A percentile compares a stretch with the other conserved stretches of the same genome.
These are phyloP conservation scores for Fomitopsis schrenkii DNA, from an alignment of 1,284 basidiomycete species.

Conservation along the genomic window DNA sequence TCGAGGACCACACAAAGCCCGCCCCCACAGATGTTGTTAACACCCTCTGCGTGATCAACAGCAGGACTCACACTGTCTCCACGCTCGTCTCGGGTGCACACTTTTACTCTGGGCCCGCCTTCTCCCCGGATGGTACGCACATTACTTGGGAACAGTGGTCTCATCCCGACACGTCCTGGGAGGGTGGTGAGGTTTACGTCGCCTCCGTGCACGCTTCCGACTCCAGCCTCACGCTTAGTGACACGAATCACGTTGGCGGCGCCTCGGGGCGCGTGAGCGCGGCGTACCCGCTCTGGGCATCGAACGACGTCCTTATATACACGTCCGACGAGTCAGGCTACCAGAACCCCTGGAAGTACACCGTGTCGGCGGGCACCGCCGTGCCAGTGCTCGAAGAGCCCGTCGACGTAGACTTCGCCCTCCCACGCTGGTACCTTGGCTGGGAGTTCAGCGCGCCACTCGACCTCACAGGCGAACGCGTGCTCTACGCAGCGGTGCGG, in stretches of 20 bases:
- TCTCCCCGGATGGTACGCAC: slow-evolving; percentile 64
- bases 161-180: slow-evolving; percentile 83
- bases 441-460: slow-evolving; percentile 49
- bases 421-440: slow-evolving; percentile 53
- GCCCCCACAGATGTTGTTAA: slow-evolving; percentile 52
- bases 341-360: slow-evolving; percentile 64
- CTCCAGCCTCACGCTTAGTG: slow-evolving; percentile 27
- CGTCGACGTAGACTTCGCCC: slow-evolving; percentile 52
- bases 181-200: slow-evolving; percentile 58
- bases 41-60: slow-evolving; percentile 53
- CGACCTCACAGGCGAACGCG: slow-evolving; percentile 35
- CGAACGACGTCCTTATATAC: slow-evolving; percentile 56
- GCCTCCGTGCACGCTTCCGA: slow-evolving; percentile 34
- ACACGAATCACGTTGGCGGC: slow-evolving; percentile 44
- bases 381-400: slow-evolving; percentile 42
- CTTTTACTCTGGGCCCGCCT: slow-evolving; percentile 60
- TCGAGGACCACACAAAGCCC: slow-evolving; percentile 67
- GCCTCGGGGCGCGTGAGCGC: slow-evolving; percentile 43
- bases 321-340: slow-evolving; percentile 65
- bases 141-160: slow-evolving; percentile 73
- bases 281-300: slow-evolving; percentile 57
- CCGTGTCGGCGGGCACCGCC: slow-evolving; percentile 29
- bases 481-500: slow-evolving; percentile 41
- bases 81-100: slow-evolving; percentile 52
- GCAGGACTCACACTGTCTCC: slow-evolving; percentile 34